Percentiles rank a stretch among this genome's conserved stretches.
phyloP scores from a whole-genome alignment of 169 alveolate genomes.

The Blepharisma undulans region DNA sequence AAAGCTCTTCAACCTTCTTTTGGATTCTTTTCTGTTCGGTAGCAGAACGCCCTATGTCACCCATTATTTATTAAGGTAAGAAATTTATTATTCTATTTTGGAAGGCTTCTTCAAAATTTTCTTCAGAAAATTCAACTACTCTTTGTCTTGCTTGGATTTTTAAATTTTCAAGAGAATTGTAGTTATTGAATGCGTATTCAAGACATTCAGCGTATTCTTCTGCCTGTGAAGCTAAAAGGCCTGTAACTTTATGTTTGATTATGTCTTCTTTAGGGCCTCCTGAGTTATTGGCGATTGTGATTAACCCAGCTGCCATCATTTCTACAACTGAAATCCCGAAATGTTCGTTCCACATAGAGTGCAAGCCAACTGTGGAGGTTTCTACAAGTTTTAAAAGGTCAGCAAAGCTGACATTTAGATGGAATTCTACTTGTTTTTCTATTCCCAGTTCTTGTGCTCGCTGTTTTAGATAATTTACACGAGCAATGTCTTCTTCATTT shows the following conservation, averaged over 20 bases:
- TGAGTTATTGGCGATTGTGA: conserved; percentile 88
- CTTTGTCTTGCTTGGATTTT: conserved; percentile 17
- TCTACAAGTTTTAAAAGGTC: conserved; percentile 59
- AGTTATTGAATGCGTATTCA: conserved; percentile 8
- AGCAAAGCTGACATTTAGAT: conserved; percentile 52
- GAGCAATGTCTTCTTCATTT: conserved; percentile 42
- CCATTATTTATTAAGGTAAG: neutral
- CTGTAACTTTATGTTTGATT: conserved; percentile 68
- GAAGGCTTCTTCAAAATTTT: conserved; percentile 19
- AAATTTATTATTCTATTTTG: neutral
- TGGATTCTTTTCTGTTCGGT: neutral
- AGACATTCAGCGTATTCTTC: conserved; percentile 73
- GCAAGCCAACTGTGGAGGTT: conserved; percentile 87
- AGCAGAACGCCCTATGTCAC: neutral
- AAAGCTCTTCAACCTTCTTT: neutral
- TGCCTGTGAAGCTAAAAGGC: conserved; percentile 78
- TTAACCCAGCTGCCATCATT: conserved; percentile 89
- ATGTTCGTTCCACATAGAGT: conserved; percentile 91
- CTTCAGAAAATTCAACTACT: neutral
- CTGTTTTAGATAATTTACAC: conserved; percentile 49
- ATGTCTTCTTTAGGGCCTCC: conserved; percentile 92
- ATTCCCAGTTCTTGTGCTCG: conserved; percentile 51
- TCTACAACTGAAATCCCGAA: conserved; percentile 93
- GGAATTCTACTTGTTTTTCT: conserved; percentile 57
- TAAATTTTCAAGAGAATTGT: neutral